Base-by-base conservation (phyloP, 2,329 filamentous ascomycete species). In the Chrysosporium queenslandicum region DNA sequence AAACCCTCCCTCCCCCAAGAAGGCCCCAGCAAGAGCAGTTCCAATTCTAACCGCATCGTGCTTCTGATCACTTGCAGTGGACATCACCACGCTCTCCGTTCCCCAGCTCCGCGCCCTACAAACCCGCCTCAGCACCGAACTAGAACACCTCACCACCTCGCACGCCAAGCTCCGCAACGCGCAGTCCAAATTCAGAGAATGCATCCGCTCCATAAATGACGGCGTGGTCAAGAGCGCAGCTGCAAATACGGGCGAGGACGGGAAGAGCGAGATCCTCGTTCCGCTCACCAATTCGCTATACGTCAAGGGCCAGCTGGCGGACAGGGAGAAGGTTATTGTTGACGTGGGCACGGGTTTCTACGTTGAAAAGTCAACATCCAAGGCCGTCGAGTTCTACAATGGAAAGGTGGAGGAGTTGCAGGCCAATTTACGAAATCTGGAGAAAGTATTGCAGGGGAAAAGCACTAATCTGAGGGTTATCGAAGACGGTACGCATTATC, bases 281-380 rank as follows among this genome's bases (percentile, higher is more conserved):
- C 92, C 94, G 0, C 72, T 98, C 56, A 98, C 92, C 11, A 92
- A 87, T 62, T 96, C 90, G 0, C 78, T 98, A 27, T 98, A 98
- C 70, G 91, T 98, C 14, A 85, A 86, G 23, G 94, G 91, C 29
- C 83, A 79, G 36, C 75, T 97, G 37, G 78, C 85, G 42, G 80
- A 84, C 67, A 77, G 83, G 1, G 79, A 87, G 53, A 83, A 82
- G 56, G 88, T 95, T 5, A 76, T 97, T 54, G 88, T 97, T 37
- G 91, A 97, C 68, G 82, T 96, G 18, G 91, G 91, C 18, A 97
- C 91, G 0, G 91, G 91, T 0, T 97, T 94, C 67, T 90, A 89
- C 64, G 83, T 97, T 50, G 90, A 97, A 71, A 98, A 98, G 74
- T 77, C 72, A 8, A 75, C 77, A 0, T 68, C 71, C 21, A 81